Base-by-base conservation (phyloP, 2,329 filamentous ascomycete genomes). In the Ophiosphaerella herpotricha region DNA sequence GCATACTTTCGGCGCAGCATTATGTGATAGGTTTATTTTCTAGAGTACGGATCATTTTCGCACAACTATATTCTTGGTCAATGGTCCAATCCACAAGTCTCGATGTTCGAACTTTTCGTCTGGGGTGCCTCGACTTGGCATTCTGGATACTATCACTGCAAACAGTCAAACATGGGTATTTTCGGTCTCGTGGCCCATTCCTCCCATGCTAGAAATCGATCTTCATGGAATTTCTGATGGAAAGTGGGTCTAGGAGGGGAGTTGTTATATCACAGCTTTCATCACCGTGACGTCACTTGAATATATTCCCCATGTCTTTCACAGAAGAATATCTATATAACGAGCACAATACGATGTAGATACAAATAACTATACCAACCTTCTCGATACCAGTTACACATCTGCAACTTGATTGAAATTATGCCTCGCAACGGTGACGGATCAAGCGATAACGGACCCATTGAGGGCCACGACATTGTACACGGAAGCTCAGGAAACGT, bases 381-480 rank as follows among this genome's bases (percentile, higher is more conserved):
- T 11, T 6, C 26, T 29, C 34, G 11, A 29, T 29, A 29, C 11
- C 21, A 7, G 35, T 26, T 29, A 12, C 46, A 24, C 13, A 43
- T 16, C 34, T n/a, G 29, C 26, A 47, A 34, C 29, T 16, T 18
- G 24, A 21, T 16, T 33, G 12, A 43, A 35, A 35, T 24, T 32
- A 75, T 75, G 73, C 73, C 73, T 60, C 73, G 72, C 56, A 63
- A 75, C 60, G 73, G 72, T 61, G 71, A 72, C 61, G 72, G 73
- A 57, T 69, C 67, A 54, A 63, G 67, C 18, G 67, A 76, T 67
- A 75, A 75, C 63, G 72, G 65, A 39, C 63, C 70, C 55, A 67
- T 71, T 31, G 72, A 75, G 59, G 71, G 67, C 51, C 48, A 71
- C 37, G 65, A 67, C 48, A 52, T 71, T 35, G 54, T 71, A 40